A percentile compares a stretch with the other conserved stretches of the same genome.
Evolutionary conservation across 331 rosid species (phyloP).

Genomic region (Malus hybrid): DNA sequence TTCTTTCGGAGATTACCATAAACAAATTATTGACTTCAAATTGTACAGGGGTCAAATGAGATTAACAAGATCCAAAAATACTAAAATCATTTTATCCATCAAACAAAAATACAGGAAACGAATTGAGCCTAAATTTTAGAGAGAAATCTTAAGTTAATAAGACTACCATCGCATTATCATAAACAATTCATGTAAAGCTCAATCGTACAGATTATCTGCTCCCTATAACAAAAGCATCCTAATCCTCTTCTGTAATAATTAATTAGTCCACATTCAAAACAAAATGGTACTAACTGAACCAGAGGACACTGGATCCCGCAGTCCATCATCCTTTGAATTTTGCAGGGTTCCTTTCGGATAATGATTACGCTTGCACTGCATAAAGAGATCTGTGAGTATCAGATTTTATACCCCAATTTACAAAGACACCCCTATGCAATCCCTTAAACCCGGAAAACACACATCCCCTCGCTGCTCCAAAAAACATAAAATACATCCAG

Average conservation of each 20-base stretch:
- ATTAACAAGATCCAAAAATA: neutral
- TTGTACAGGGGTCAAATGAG: too few species aligned
- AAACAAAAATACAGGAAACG: neutral
- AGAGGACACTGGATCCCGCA: neutral
- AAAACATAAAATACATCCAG: too few species aligned
- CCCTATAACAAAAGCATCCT: neutral
- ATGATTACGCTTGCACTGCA: slow-evolving; percentile 9
- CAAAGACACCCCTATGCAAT: too few species aligned
- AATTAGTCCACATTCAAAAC: neutral
- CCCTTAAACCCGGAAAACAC: too few species aligned
- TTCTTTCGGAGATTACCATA: too few species aligned
- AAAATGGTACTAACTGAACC: neutral
- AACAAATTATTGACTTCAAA: too few species aligned
- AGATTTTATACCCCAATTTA: neutral
- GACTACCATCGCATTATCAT: neutral
- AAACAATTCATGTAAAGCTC: neutral
- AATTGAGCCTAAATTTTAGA: neutral
- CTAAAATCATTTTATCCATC: neutral
- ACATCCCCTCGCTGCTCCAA: too few species aligned
- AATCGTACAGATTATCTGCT: neutral
- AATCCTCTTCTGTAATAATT: neutral
- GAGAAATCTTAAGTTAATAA: neutral
- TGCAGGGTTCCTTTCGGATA: neutral
- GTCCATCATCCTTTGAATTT: neutral
- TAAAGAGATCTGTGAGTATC: neutral